Evolutionary conservation across 805 yeast genomes (phyloP), one percentile per base, ranked within the genome.

Genomic region (Monosporozyma servazzii): DNA sequence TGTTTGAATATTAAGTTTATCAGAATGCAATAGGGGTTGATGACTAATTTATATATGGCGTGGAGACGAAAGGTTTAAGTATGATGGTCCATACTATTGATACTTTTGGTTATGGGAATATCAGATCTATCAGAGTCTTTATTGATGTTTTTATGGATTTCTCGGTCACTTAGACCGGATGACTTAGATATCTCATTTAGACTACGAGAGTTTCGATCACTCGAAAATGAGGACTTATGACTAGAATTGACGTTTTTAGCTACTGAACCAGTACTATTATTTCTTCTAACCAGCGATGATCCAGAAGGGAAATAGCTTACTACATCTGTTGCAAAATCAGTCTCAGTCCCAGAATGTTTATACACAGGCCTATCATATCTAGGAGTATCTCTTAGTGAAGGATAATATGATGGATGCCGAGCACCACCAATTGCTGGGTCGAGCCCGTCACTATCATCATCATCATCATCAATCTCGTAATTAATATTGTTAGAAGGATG

Each of bases 261-360:
- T 9, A 60, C 61, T 2, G 64, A 55, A 30, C 60, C 57, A 17
- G 54, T 55, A 18, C 62, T 57, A 49, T 55, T 56, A 18, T 54
- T 51, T 47, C 53, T 59, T 25, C 51, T 54, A 41, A 58, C 23
- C 18, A 51, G 54, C 3, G 52, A 52, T 13, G 49, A 36, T 17
- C 50, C 42, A 15, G 53, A 54, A 8, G 62, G 58, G 40, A 54
- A 57, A 33, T 54, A 53, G 13, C 45, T 49, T 25, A 49, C 53
- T 10, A 36, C 54, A 33, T 58, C 59, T 11, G 43, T 29, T n/a
- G 51, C 50, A 23, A 20, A 25, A 20, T 46, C 53, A 7, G 46
- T 20, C 10, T 41, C 48, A 23, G 29, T 23, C 13, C 44, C 44
- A 3, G 30, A 41, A 21, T 27, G 13, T 41, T 41, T 27, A 21